phyloP scores from a whole-genome alignment of 176 grass and related monocot species.

The Avena eriantha region DNA sequence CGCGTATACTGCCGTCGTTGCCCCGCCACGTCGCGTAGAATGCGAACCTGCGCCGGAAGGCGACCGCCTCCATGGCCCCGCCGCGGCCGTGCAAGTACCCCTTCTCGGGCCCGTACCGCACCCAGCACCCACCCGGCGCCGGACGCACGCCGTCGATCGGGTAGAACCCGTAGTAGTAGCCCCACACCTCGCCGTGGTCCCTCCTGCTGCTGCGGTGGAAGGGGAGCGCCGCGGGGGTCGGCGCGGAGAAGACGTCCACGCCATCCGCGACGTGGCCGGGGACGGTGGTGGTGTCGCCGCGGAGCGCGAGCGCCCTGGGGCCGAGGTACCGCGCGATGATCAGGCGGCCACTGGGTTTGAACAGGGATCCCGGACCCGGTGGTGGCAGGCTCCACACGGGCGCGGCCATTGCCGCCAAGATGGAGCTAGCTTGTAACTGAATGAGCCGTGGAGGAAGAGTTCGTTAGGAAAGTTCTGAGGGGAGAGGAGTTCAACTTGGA shows the following conservation, averaged over 20 bases:
- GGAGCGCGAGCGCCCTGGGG: constrained; percentile 34
- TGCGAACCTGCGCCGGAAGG: constrained; percentile 1
- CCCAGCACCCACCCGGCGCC: neutral
- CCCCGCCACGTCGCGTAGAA: neutral
- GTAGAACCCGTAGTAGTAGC: constrained; percentile 7
- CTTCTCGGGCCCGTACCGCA: neutral
- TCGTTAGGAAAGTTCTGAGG: neutral
- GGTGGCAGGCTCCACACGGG: neutral
- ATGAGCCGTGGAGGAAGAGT: neutral
- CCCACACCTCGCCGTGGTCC: neutral
- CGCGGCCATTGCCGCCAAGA: neutral
- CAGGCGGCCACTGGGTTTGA: neutral
- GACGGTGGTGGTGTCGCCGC: neutral
- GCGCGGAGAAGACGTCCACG: constrained; percentile 1
- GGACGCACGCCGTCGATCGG: neutral
- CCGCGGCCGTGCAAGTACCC: neutral
- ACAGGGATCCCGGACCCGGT: neutral
- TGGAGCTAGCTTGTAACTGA: neutral
- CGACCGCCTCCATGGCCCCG: neutral
- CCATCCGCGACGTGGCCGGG: neutral
- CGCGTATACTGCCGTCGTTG: neutral
- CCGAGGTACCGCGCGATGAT: neutral
- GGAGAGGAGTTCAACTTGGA: neutral
- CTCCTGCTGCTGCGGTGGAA: neutral
- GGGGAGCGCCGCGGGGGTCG: neutral